Base-by-base conservation (phyloP, 2,329 filamentous ascomycete genomes). In the Cadophora sp. region DNA sequence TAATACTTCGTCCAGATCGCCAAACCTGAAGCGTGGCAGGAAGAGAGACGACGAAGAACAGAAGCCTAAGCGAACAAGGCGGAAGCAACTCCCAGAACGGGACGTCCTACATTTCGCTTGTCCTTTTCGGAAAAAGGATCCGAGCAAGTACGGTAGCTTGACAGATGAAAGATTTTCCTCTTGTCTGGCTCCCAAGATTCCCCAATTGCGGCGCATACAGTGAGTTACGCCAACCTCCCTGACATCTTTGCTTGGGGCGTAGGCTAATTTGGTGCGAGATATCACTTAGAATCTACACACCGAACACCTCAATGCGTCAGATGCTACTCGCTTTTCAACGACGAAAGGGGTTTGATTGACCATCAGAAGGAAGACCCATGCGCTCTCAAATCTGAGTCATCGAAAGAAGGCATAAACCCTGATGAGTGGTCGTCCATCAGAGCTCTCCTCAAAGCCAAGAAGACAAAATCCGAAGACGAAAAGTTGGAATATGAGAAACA, bases 141-240 rank as follows among this genome's bases (percentile, higher is more conserved):
- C 48, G 48, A 22, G 20, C 2, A 51, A 51, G 13, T 51, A 51
- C 22, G 48, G 48, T 14, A 51, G 48, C 7, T 11, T 51, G 13
- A 51, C 48, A 6, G 48, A 51, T 27, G 48, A 51, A 27, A 51
- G 48, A 14, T 51, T 51, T 11, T 51, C 48, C 22, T 51, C 48
- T 24, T 51, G 48, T 16, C 48, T 51, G 27, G 48, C 48, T 27
- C 48, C 48, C 48, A 51, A 27, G 20, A 51, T 51, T 27, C 48
- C 48, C 11, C 11, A 22, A 27, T 27, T 51, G 22, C 22, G 48
- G 22, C 48, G 48, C 13, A 51, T 51, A 51, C 24, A 22, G 48
- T 51, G 13, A 51, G 48, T 27, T 51, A 22, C 4, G 3, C 4
- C 9, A 4, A 20, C 1, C 16, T 14, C 11, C 13, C 7, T 2